These are phyloP conservation scores for Backusella australiensis DNA, from an alignment of 192 early-diverging fungal genomes.

Conservation along the genomic window DNA sequence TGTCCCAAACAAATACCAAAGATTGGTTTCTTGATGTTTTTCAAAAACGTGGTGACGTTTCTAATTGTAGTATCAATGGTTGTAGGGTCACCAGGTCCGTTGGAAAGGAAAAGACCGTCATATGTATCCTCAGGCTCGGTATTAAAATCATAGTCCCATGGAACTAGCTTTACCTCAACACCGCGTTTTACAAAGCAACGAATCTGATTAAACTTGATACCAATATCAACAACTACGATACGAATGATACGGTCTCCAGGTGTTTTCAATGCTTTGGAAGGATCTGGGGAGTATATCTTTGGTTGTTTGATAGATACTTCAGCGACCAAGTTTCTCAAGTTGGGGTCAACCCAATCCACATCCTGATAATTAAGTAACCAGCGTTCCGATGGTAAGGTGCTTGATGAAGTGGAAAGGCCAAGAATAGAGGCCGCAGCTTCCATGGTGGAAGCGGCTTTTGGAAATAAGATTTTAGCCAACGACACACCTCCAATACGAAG, in stretches of 20 bases:
- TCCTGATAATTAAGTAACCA: constrained; percentile 75
- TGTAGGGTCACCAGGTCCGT: constrained; percentile 97
- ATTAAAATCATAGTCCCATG: constrained; percentile 95
- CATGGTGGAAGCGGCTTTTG: constrained; percentile 49
- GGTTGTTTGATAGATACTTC: constrained; percentile 89
- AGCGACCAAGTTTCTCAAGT: constrained; percentile 88
- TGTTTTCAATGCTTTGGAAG: constrained; percentile 51
- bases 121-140: constrained; percentile 58
- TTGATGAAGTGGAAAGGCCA: constrained; percentile 27
- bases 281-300: constrained; percentile 71
- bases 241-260: constrained; percentile 71
- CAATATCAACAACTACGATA: constrained; percentile 93
- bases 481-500: constrained; percentile 89
- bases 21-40: constrained; percentile 78
- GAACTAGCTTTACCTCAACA: constrained; percentile 90
- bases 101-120: constrained; percentile 92
- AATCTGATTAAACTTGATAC: constrained; percentile 99
- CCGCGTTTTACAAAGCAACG: constrained; percentile 96
- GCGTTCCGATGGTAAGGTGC: constrained; percentile 20
- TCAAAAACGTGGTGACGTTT: constrained; percentile 65
- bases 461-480: constrained; percentile 91
- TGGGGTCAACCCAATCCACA: constrained; percentile 92
- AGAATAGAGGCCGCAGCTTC: constrained; percentile 34
- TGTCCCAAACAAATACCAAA: constrained; percentile 99
- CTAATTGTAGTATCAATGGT: constrained; percentile 77